These are phyloP conservation scores for Pseudopyricularia cyperi DNA, from an alignment of 2,329 filamentous ascomycete genomes.

Conservation along the genomic window DNA sequence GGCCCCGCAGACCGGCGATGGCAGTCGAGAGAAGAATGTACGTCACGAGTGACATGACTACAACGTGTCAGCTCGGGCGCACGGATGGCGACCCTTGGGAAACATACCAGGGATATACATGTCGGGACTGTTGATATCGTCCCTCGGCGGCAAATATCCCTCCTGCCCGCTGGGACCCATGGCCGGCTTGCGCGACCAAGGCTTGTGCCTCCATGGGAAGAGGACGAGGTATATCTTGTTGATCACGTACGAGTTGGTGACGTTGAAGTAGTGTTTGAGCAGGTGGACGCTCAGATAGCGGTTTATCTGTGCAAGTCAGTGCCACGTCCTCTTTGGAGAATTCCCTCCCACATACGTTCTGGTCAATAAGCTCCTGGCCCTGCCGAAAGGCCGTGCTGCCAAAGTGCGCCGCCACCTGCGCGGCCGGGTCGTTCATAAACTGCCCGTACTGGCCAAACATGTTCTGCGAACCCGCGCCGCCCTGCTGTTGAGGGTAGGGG, in stretches of 20 bases:
- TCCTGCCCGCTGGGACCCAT: slow-evolving; percentile 57
- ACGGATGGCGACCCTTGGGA: slow-evolving; percentile 8
- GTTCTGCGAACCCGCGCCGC: slow-evolving; percentile 31
- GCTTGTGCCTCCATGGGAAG: slow-evolving; percentile 95
- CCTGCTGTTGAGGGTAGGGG: slow-evolving; percentile 47
- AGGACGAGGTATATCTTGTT: slow-evolving; percentile 88
- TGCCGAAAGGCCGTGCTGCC: slow-evolving; percentile 85
- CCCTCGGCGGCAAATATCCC: slow-evolving; percentile 76
- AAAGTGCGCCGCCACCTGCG: slow-evolving; percentile 89
- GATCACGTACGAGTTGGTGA: slow-evolving; percentile 92
- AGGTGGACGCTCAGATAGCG: slow-evolving; percentile 73
- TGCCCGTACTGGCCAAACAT: slow-evolving; percentile 66
- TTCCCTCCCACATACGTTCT: slow-evolving; percentile 57
- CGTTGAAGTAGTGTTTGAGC: slow-evolving; percentile 99
- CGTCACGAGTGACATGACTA: slow-evolving; percentile 88
- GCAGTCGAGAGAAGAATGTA: slow-evolving; percentile 92
- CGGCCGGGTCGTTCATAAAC: slow-evolving; percentile 91
- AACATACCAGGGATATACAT: slow-evolving; percentile 78
- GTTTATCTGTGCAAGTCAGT: slow-evolving; percentile 27
- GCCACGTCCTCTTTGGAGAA: neutral
- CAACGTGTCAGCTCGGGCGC: slow-evolving; percentile 11
- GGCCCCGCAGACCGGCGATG: slow-evolving; percentile 75
- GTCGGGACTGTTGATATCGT: slow-evolving; percentile 95
- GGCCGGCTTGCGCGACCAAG: slow-evolving; percentile 85
- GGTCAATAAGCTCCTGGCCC: slow-evolving; percentile 87